A percentile compares a stretch with the other conserved stretches of the same genome.
phyloP scores from a whole-genome alignment of 345 rosid genomes.

The Eucalyptus microcorys region DNA sequence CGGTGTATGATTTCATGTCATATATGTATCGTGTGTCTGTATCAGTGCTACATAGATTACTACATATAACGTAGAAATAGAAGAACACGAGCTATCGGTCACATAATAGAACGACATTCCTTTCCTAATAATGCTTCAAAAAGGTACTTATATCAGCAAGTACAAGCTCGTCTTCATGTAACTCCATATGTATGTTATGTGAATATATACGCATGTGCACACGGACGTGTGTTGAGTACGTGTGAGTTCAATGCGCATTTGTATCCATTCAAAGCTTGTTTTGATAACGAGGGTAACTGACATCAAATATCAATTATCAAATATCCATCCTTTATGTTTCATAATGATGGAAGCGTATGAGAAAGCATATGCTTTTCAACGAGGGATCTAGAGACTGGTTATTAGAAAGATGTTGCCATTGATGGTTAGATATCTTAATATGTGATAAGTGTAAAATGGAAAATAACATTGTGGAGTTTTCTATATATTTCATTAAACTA shows the following conservation, averaged over 20 bases:
- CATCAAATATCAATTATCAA: background rate
- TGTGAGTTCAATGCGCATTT: background rate
- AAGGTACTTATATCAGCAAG: background rate
- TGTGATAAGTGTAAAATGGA: too few species aligned
- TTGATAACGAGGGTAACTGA: background rate
- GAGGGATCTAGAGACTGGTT: background rate
- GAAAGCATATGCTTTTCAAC: background rate
- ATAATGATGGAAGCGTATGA: background rate
- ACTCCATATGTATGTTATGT: background rate
- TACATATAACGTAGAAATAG: background rate
- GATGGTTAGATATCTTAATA: too few species aligned
- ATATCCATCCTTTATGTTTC: background rate
- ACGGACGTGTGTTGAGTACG: background rate
- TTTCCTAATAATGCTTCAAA: background rate
- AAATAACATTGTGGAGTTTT: too few species aligned
- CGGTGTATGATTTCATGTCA: accelerated
- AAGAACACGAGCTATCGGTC: background rate
- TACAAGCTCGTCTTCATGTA: background rate
- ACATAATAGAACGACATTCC: background rate
- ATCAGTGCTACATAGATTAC: background rate
- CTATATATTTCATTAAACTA: too few species aligned
- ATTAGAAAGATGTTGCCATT: too few species aligned
- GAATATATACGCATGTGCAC: background rate
- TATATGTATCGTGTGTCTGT: too few species aligned
- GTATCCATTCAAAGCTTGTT: background rate